phyloP scores from a whole-genome alignment of 1,139 yeast genomes.

The Suhomyces choctaworum region DNA sequence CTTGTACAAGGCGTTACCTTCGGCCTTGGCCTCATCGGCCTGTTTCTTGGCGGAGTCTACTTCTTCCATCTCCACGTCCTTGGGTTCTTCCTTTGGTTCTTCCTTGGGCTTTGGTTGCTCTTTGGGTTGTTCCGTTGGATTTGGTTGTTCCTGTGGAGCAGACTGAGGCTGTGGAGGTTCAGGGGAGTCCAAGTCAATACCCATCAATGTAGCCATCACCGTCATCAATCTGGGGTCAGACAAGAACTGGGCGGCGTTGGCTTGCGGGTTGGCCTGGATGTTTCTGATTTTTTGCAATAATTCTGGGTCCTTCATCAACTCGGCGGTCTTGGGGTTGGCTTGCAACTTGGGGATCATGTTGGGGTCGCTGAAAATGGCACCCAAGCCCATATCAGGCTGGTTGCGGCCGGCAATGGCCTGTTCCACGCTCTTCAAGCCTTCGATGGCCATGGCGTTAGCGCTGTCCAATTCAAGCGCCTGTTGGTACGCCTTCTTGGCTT shows the following conservation, averaged over 20 bases:
- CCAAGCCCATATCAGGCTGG: conserved; percentile 74
- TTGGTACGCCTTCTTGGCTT: conserved; percentile 67
- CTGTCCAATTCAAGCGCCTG: conserved; percentile 85
- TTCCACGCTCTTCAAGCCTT: conserved; percentile 73
- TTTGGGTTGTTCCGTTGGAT: conserved; percentile 13
- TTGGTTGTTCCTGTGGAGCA: conserved; percentile 10
- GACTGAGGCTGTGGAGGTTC: conserved; percentile 24
- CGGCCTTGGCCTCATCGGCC: conserved; percentile 81
- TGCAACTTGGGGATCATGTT: conserved; percentile 71
- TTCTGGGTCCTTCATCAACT: conserved; percentile 82
- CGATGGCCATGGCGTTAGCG: conserved; percentile 79
- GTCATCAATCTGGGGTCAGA: conserved; percentile 88
- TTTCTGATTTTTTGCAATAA: conserved; percentile 70
- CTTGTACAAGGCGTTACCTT: conserved; percentile 87
- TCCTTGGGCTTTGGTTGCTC: conserved; percentile 14
- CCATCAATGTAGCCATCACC: conserved; percentile 82
- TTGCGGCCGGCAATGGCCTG: conserved; percentile 50
- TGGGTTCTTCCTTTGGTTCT: conserved; percentile 21
- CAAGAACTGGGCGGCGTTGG: conserved; percentile 62
- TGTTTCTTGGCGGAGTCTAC: conserved; percentile 38
- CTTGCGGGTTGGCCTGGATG: conserved; percentile 73
- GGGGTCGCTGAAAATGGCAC: conserved; percentile 79
- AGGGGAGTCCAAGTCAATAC: conserved; percentile 67
- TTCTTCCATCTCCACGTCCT: conserved; percentile 40
- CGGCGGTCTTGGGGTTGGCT: conserved; percentile 84